Conservation (phyloP, 192 early-diverging fungal species). For the Coemansia aciculifera region DNA sequence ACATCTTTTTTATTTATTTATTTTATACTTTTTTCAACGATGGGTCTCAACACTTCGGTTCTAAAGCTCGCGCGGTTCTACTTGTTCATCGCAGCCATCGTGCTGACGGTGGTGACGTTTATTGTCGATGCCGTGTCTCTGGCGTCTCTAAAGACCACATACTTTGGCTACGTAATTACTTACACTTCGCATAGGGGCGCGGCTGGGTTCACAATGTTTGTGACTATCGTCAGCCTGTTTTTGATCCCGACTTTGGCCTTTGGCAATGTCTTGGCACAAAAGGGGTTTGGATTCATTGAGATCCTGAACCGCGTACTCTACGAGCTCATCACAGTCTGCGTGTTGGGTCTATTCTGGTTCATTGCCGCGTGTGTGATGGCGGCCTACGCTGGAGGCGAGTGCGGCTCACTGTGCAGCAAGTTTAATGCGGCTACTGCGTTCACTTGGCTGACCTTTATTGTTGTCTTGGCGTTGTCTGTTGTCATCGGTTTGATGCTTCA, state of each 20-base stretch:
- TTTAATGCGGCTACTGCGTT: conserved; percentile 42
- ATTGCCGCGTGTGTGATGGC: conserved; percentile 46
- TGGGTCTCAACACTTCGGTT: conserved; percentile 12
- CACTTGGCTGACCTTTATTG: conserved; percentile 40
- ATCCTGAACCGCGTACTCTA: conserved; percentile 24
- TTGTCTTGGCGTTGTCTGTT: conserved; percentile 13
- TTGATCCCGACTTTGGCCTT: conserved; percentile 27
- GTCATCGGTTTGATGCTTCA: conserved; percentile 25
- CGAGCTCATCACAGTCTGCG: conserved; percentile 16
- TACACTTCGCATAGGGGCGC: conserved; percentile 21
- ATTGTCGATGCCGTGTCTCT: conserved; percentile 44
- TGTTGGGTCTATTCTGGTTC: conserved; percentile 33
- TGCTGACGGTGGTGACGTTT: conserved; percentile 40
- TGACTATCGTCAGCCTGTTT: conserved; percentile 32
- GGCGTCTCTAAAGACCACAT: conserved; percentile 16
- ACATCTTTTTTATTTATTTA: neutral
- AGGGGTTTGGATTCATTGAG: conserved; percentile 15
- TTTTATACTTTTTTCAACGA: neutral
- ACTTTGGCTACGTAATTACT: neutral
- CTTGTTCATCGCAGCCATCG: conserved; percentile 25
- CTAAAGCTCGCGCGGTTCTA: conserved; percentile 36
- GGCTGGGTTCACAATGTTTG: conserved; percentile 52
- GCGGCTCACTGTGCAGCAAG: conserved; percentile 26
- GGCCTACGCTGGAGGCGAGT: conserved; percentile 21
- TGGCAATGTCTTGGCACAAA: conserved; percentile 19